A percentile compares a stretch with the other conserved stretches of the same genome.
Evolutionary conservation across 1,284 basidiomycete genomes (phyloP).

Genomic region (Omphalotus olearius): DNA sequence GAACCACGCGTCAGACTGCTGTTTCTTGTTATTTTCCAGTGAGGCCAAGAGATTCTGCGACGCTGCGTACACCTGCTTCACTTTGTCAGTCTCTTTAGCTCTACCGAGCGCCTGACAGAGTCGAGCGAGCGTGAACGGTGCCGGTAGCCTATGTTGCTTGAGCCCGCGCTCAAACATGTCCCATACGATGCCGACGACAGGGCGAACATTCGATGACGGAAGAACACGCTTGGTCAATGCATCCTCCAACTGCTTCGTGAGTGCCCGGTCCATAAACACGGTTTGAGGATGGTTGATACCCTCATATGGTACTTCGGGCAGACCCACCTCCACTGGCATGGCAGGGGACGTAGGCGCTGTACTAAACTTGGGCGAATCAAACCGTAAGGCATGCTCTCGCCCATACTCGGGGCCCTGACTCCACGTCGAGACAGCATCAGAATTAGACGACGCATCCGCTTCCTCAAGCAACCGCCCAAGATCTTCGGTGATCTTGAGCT

Average conservation of each 20-base stretch:
- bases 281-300: neutral
- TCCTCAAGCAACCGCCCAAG: neutral
- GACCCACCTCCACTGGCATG: neutral
- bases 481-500: neutral
- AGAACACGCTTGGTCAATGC: neutral
- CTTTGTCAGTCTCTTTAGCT: constrained; percentile 52
- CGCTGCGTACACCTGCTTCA: constrained; percentile 64
- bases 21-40: constrained; percentile 41
- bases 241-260: constrained; percentile 3
- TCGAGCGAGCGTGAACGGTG: constrained; percentile 50
- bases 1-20: constrained; percentile 67
- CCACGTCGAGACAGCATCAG: too few species aligned
- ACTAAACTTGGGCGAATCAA: neutral
- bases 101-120: constrained; percentile 73
- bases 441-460: too few species aligned
- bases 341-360: neutral
- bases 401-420: too few species aligned
- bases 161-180: constrained; percentile 33
- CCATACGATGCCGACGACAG: constrained; percentile 27
- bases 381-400: too few species aligned
- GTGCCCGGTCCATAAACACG: constrained; percentile 4
- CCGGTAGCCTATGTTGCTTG: constrained; percentile 42
- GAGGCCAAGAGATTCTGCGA: constrained; percentile 58
- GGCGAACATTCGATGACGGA: constrained; percentile 23
- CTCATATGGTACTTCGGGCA: neutral